Base-by-base conservation (phyloP, 75 land plant genomes). In the Ceratopteris richardii region DNA sequence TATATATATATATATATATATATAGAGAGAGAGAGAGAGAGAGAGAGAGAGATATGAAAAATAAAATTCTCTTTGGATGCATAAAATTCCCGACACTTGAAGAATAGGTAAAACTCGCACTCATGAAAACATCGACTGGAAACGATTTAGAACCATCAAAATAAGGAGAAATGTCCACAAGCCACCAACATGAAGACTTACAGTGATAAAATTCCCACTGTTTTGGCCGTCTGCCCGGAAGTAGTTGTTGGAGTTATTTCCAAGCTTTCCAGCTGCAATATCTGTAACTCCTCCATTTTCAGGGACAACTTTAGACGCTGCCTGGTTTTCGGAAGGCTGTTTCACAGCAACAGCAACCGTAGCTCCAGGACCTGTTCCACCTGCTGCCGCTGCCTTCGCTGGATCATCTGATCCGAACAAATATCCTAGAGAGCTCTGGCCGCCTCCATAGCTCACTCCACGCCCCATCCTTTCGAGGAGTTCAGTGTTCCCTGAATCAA, bases 171-270 rank as follows among this genome's bases (percentile, higher is more conserved):
- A n/a, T n/a, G n/a, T n/a, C n/a, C n/a, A n/a, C n/a, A n/a, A n/a
- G n/a, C n/a, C n/a, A n/a, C n/a, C n/a, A 40, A 40, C 14, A 14
- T 9, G 9, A 14, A 40, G 24, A 19, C 86, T 69, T 66, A 89
- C 96, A 20, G 96, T 83, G 43, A 90, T 83, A 62, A 83, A 90
- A 63, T 90, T 90, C 46, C 92, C 87, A 64, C 65, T 73, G 75
- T 87, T 90, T 58, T 86, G 91, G 0, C 96, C 96, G 63, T 90
- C 92, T 42, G 91, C 90, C 29, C 96, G 77, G 47, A 74, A 73
- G 36, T 90, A 86, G 77, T 90, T 90, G 70, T 86, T 90, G 22
- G 72, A 12, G 43, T 61, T 63, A 51, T 66, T 82, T 0, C 79
- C 70, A 1, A 72, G 74, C 21, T 76, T 73, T 39, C 76, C 82